Base-by-base conservation (phyloP, 2,329 filamentous ascomycete genomes). In the Pezicula rhizophila region DNA sequence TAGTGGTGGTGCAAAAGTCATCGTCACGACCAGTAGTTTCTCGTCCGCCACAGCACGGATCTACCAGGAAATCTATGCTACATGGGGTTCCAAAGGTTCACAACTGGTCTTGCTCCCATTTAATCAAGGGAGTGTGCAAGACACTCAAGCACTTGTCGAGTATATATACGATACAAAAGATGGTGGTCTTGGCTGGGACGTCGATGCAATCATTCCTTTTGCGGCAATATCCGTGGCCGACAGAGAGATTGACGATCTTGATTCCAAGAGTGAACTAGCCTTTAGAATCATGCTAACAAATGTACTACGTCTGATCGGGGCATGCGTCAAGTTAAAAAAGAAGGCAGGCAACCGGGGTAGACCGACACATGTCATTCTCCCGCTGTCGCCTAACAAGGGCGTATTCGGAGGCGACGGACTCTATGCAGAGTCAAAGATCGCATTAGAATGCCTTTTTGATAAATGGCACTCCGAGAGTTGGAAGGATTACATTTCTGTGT, bases 211-310 rank as follows among this genome's bases (percentile, higher is more conserved):
- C 53, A 80, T 97, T 54, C 92, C 92, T 6, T 97, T 97, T 66
- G 92, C 92, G 52, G 92, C 92, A 61, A 96, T 97, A 55, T 88
- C 92, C 0, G 92, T 96, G 73, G 95, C 95, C 58, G 92, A 92
- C 45, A 89, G 91, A 53, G 89, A 96, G 69, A 96, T 97, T 50
- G 92, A 97, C 66, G 83, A 76, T 64, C 89, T 97, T 56, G 92
- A 96, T 69, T 96, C 89, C 56, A 93, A 92, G 70, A 96, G 91
- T 12, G 92, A 97, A 73, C 81, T 97, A 52, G 92, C 92, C 55
- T 92, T 96, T 70, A 88, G 92, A 56, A 95, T 97, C 74, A 96
- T 97, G 92, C 75, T 97, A 67, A 96, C 91, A 64, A 97, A 97
- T 70, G 76, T 96, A 3, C 74, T 96, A 54, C 89, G 92, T 58